Conservation (phyloP, 2,329 filamentous ascomycete species). For the Cladosporium phlei region DNA sequence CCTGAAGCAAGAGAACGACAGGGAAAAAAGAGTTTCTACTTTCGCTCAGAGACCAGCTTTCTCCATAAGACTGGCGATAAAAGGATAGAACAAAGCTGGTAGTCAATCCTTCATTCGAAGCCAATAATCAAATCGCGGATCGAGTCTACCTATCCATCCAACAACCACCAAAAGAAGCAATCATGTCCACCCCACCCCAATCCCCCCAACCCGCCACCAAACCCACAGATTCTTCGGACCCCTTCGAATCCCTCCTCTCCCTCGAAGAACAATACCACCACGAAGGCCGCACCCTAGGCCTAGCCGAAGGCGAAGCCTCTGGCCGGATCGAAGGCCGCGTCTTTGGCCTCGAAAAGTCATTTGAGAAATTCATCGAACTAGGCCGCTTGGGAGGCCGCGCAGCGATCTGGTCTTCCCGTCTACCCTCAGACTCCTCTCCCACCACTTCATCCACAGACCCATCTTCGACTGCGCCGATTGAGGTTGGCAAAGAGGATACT, state of each 20-base stretch:
- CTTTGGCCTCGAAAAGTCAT: constrained; percentile 87
- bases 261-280: constrained; percentile 70
- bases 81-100: too few relatives aligned
- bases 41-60: too few relatives aligned
- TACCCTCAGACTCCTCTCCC: constrained; percentile 39
- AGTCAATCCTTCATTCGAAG: too few relatives aligned
- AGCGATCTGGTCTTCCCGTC: constrained; percentile 75
- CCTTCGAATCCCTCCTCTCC: constrained; percentile 53
- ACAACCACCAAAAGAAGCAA: not conserved
- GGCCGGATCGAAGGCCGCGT: constrained; percentile 84
- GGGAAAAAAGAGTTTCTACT: too few relatives aligned
- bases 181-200: not conserved
- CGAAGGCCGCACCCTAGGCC: constrained; percentile 72
- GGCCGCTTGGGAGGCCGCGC: constrained; percentile 74
- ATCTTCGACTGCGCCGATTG: not conserved
- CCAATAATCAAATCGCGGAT: too few relatives aligned
- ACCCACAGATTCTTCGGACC: constrained; percentile 30
- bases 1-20: not conserved
- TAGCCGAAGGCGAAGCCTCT: constrained; percentile 67
- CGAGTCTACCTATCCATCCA: not conserved
- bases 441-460: not conserved
- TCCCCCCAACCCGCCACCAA: constrained; percentile 42
- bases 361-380: constrained; percentile 82
- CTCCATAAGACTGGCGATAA: too few relatives aligned
- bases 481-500: constrained; percentile 2